A percentile compares a stretch with the other conserved stretches of the same genome.
These are phyloP conservation scores for Centrapalus pauciflorus DNA, from an alignment of 129 eudicot species.

Conservation along the genomic window DNA sequence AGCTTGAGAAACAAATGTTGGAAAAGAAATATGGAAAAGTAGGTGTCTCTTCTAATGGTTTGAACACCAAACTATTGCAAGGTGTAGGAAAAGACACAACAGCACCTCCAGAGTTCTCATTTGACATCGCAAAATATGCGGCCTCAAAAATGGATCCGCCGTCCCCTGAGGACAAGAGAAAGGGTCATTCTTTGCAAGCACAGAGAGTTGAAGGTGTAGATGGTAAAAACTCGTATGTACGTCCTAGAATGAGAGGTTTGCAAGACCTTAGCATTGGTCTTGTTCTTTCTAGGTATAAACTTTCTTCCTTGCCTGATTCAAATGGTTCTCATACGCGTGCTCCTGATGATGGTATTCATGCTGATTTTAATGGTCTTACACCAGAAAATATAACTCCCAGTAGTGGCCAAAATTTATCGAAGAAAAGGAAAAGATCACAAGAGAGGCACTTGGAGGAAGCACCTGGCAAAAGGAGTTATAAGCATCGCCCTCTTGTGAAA, in stretches of 20 bases:
- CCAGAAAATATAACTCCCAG: constrained; percentile 21
- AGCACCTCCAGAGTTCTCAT: constrained; percentile 28
- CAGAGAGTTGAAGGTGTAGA: constrained; percentile 30
- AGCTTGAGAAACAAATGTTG: constrained; percentile 70
- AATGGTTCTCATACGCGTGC: constrained; percentile 19
- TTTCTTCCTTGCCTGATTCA: constrained; percentile 26
- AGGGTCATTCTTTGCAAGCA: constrained; percentile 15
- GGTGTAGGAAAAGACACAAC: constrained; percentile 29
- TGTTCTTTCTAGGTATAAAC: constrained; percentile 32
- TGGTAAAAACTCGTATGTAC: constrained; percentile 38
- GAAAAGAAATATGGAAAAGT: constrained; percentile 61
- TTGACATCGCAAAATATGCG: constrained; percentile 37
- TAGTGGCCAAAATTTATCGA: constrained; percentile 23
- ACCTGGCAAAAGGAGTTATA: constrained; percentile 48
- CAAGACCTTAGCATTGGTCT: constrained; percentile 55
- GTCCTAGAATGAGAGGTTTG: constrained; percentile 62
- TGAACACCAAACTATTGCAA: constrained; percentile 27
- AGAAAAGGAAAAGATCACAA: constrained; percentile 42
- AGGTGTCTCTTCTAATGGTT: constrained; percentile 36
- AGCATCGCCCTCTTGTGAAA: constrained; percentile 53
- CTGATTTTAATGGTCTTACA: constrained; percentile 16
- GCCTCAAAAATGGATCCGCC: constrained; percentile 25
- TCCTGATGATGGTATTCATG: constrained; percentile 11
- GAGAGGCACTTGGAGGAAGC: constrained; percentile 39
- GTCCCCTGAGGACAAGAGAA: constrained; percentile 30